phyloP scores from a whole-genome alignment of 345 rosid genomes.

The Odontarrhena argentea region DNA sequence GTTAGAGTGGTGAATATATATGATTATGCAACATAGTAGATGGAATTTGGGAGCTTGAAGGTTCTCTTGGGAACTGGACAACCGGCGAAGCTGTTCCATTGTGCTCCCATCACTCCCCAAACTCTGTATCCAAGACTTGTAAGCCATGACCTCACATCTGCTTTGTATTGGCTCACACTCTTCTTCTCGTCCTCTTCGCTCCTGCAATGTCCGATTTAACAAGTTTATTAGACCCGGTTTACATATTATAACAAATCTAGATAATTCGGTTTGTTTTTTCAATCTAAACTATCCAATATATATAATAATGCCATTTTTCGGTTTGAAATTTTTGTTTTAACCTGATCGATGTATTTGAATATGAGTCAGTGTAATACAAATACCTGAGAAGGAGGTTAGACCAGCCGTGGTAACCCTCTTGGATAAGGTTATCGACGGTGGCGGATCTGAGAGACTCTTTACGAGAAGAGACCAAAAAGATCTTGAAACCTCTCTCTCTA shows the following conservation, averaged over 20 bases:
- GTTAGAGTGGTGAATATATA: slow-evolving; percentile 9
- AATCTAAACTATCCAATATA: background rate
- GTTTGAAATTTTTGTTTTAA: too few species aligned
- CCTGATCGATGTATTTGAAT: too few species aligned
- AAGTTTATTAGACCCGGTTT: slow-evolving; percentile 1
- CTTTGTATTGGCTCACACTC: slow-evolving; percentile 66
- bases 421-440: slow-evolving; percentile 79
- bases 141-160: slow-evolving; percentile 52
- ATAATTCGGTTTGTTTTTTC: background rate
- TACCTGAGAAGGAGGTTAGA: slow-evolving; percentile 68
- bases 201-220: slow-evolving; percentile 42
- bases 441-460: slow-evolving; percentile 69
- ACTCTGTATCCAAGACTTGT: slow-evolving; percentile 66
- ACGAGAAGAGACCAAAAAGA: slow-evolving; percentile 80
- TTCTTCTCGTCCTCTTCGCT: slow-evolving; percentile 56
- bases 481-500: slow-evolving; percentile 66
- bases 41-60: slow-evolving; percentile 89
- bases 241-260: slow-evolving; percentile 2
- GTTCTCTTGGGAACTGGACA: slow-evolving; percentile 68
- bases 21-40: slow-evolving; percentile 54
- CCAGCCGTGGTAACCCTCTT: slow-evolving; percentile 86
- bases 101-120: slow-evolving; percentile 80
- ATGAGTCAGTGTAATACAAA: background rate
- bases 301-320: too few species aligned
- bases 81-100: slow-evolving; percentile 77